Evolutionary conservation across 2,329 filamentous ascomycete genomes (phyloP), one percentile per base, ranked within the genome.

Genomic region (Alternaria conjuncta): DNA sequence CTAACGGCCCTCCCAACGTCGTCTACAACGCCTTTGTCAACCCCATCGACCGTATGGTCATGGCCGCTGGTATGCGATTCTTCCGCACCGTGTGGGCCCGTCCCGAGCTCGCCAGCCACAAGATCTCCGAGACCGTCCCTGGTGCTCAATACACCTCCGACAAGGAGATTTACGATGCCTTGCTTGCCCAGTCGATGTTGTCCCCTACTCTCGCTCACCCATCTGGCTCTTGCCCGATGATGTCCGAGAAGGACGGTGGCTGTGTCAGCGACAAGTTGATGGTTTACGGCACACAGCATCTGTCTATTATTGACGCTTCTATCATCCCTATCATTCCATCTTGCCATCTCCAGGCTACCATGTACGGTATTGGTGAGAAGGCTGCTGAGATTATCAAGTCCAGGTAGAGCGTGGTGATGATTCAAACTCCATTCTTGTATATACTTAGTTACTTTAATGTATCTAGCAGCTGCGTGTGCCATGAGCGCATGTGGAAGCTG

Each of bases 331-430:
- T 78, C 30, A 75, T 76, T 30, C 74, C 75, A 11, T 70, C 68
- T 11, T 68, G 66, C 55, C 72, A 74, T 67, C 61, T 75, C n/a
- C 74, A 76, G 60, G 71, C 75, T 23, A 76, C 73, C 21, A 70
- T 74, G 57, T 79, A 79, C 57, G 76, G 68, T 21, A 67, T 79
- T 54, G 75, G 69, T 13, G 77, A 78, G 71, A 79, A 76, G 69
- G 77, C 75, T 49, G 75, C 75, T 12, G 76, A 74, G 67, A 64
- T 77, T 3, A 75, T 78, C 60, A 77, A 76, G 66, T 55, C 55
- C 4, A 74, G 72, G 57, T 51, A 65, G 49, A 55, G 25, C 9
- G 23, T 21, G n/a, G 10, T 12, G 3, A 13, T 43, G 2, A 4
- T 6, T 30, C 44, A 1, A 20, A 15, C 2, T n/a, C n/a, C 7